Evolutionary conservation across 345 rosid genomes (phyloP), one percentile per base, ranked within the genome.

Genomic region (Raphanus sativus): DNA sequence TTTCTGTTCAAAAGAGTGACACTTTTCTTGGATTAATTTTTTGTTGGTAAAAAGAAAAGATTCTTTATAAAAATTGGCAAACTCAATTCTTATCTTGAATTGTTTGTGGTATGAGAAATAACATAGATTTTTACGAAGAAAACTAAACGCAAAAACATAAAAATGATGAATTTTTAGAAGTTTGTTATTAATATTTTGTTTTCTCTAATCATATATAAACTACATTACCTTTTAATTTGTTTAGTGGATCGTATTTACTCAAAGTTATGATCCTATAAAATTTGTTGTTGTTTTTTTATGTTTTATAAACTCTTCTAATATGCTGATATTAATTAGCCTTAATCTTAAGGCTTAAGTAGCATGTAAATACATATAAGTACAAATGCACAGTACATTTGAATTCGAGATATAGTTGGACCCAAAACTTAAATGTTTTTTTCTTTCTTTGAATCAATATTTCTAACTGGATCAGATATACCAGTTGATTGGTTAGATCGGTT

Each of bases 1-100:
- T 21, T 21, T 21, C 21, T 21, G 21, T 21, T 21, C 21, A 21
- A 21, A 21, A 21, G 30, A 16, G 58, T 34, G 6, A 36, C 62
- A 25, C 64, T 61, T 72, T 67, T 72, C 72, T 73, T 60, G 30
- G 30, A 28, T 28, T 28, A 28, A 16, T 68, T 73, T 79, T 61
- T 67, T 40, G 74, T 55, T 79, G 75, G 78, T 79, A 55, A 79
- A 79, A 73, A 62, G 70, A 67, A 61, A 48, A 17, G 0, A 61
- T 60, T 73, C 6, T 48, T 60, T 73, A 16, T 50, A 12, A 42
- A 48, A 4, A 48, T 8, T 78, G 33, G 36, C 65, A 15, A 42
- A 45, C 73, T 60, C 73, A 65, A 63, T 45, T 59, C 64, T 73
- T 68, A 73, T 62, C 77, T 28, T 73, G 17, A 56, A 52, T 61